phyloP scores from a whole-genome alignment of 192 early-diverging fungal species.

The Mortierella claussenii region DNA sequence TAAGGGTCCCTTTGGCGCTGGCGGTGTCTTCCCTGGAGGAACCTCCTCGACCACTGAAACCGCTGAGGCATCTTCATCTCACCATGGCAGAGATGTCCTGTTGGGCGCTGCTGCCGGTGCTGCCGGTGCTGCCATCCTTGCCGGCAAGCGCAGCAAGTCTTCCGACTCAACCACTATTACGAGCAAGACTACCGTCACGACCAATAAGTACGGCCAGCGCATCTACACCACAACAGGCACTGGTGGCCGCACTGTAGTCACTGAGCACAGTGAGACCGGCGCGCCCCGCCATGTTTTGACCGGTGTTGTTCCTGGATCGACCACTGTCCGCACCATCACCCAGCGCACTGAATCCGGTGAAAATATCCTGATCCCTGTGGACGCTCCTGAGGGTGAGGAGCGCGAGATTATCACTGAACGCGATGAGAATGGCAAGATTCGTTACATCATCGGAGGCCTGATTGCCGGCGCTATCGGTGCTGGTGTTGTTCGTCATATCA shows the following conservation, averaged over 20 bases:
- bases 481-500: slow-evolving; percentile 13
- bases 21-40: slow-evolving; percentile 20
- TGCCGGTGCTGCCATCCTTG: slow-evolving; percentile 10
- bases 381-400: slow-evolving; percentile 41
- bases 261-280: slow-evolving; percentile 41
- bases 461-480: slow-evolving; percentile 29
- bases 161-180: slow-evolving; percentile 17
- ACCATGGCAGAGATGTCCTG: slow-evolving; percentile 4
- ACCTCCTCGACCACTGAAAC: slow-evolving; percentile 19
- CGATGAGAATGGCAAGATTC: slow-evolving; percentile 33
- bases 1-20: slow-evolving; percentile 25
- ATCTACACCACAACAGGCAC: slow-evolving; percentile 49
- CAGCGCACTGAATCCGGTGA: slow-evolving; percentile 41
- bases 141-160: slow-evolving; percentile 10
- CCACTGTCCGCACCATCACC: slow-evolving; percentile 46
- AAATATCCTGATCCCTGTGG: slow-evolving; percentile 41
- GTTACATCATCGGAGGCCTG: slow-evolving; percentile 48
- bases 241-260: slow-evolving; percentile 41
- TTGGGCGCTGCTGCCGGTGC: slow-evolving; percentile 14
- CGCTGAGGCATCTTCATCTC: background rate
- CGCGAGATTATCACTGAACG: slow-evolving; percentile 42
- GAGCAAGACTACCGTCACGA: slow-evolving; percentile 46
- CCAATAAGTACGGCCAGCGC: slow-evolving; percentile 28
- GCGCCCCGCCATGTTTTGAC: slow-evolving; percentile 31
- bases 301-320: slow-evolving; percentile 24